phyloP scores from a whole-genome alignment of 352 stramenopile genomes.

The Globisporangium parvum region DNA sequence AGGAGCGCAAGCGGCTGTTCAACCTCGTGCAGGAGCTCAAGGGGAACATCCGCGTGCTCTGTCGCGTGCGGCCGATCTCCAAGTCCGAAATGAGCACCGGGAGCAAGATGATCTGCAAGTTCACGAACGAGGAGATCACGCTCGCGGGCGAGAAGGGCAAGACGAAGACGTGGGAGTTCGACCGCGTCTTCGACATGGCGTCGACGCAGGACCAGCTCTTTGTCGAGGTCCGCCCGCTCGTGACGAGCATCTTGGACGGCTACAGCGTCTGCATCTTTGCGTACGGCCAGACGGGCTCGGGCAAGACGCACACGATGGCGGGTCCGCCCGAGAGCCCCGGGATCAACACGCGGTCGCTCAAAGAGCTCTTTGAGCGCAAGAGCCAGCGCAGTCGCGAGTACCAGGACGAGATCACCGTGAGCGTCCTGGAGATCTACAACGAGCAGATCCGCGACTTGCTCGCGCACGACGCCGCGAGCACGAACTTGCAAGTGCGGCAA shows the following conservation, averaged over 20 bases:
- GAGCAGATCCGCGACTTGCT: constrained; percentile 94
- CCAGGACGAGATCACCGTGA: constrained; percentile 84
- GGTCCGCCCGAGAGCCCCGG: constrained; percentile 60
- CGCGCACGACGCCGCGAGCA: constrained; percentile 69
- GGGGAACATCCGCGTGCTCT: constrained; percentile 97
- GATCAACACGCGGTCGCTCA: constrained; percentile 82
- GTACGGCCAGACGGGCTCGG: constrained; percentile 83
- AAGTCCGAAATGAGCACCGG: constrained; percentile 64
- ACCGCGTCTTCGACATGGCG: constrained; percentile 76
- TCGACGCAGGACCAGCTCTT: constrained; percentile 80
- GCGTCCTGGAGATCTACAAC: constrained; percentile 96
- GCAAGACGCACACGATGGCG: constrained; percentile 87
- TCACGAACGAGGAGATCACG: constrained; percentile 76
- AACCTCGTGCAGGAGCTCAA: constrained; percentile 95
- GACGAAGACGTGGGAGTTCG: constrained; percentile 82
- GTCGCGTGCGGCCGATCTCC: constrained; percentile 91
- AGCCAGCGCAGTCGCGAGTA: constrained; percentile 58
- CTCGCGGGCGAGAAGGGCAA: constrained; percentile 79
- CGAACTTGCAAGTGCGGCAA: constrained; percentile 80
- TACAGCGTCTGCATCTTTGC: constrained; percentile 91
- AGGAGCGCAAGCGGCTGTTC: constrained; percentile 90
- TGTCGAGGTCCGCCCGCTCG: constrained; percentile 62
- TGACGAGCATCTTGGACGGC: constrained; percentile 81
- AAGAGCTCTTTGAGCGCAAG: constrained; percentile 80
- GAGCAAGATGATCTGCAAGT: constrained; percentile 81